Evolutionary conservation across 1,139 yeast genomes (phyloP), one percentile per base, ranked within the genome.

Genomic region (Debaryomyces subglobosus): DNA sequence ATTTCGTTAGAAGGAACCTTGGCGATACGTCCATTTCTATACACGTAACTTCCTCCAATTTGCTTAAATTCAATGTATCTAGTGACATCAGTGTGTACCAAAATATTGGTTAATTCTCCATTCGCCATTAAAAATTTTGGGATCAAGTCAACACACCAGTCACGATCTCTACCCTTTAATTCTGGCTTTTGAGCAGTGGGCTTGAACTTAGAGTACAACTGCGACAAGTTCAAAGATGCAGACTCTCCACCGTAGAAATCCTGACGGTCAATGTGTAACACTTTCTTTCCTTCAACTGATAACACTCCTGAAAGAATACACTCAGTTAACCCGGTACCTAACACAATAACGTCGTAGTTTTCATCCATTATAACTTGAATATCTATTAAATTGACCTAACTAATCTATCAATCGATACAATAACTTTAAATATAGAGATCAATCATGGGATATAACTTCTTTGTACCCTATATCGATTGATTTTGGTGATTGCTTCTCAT

Each of bases 121-220:
- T 91, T 90, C 49, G 98, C 95, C 99, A 94, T 95, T 60, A 95
- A 77, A 61, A 94, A 94, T 74, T 94, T 94, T 45, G 99, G 99
- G 61, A 94, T 91, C 73, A 94, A 78, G 65, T 94, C 99, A 49
- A 94, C 92, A 68, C 96, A 91, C 98, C 99, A 94, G 68, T 94
- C 99, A 57, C 99, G 82, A 64, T 91, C 97, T 60, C 96, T 83
- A 43, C 99, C 99, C 50, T 85, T 80, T 55, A 82, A 78, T 52
- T 85, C 89, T 16, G 95, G 90, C 53, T 82, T 79, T 58, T 86
- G 89, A 38, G 81, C 74, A 7, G 74, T 56, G 34, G 92, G 92
- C 67, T 85, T 85, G 71, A 86, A 86, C 65, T 86, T 86, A 53
- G 75, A 62, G 68, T 85, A 87, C 56, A 87, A 71, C 68, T 87